Evolutionary conservation across 768 basidiomycete species (phyloP).

Genomic region (Chlorophyllum brunneum): DNA sequence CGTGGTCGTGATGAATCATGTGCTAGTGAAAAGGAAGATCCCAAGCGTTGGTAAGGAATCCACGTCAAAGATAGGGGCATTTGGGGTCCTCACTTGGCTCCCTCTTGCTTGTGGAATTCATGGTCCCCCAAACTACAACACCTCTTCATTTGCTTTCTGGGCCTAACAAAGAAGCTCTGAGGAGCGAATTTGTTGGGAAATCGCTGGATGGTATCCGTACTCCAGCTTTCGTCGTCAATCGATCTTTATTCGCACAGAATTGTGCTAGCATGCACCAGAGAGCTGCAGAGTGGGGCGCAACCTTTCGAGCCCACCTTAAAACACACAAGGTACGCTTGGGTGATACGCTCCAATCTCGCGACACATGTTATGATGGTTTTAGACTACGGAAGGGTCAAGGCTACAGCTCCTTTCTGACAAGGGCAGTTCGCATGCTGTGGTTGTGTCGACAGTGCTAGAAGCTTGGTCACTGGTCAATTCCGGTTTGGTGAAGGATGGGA

Average conservation of each 20-base stretch:
- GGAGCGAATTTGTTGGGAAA: conserved; percentile 55
- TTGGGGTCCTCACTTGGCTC: background rate
- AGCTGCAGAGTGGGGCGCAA: conserved; percentile 61
- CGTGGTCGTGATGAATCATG: too few relatives aligned
- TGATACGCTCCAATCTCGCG: background rate
- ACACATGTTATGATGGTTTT: background rate
- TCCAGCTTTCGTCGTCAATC: conserved; percentile 77
- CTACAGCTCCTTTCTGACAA: conserved; percentile 60
- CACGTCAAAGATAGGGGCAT: too few relatives aligned
- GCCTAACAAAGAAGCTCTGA: conserved; percentile 47
- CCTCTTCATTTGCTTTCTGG: conserved; percentile 18
- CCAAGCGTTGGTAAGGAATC: too few relatives aligned
- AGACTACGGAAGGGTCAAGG: conserved; percentile 74
- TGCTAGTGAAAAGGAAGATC: too few relatives aligned
- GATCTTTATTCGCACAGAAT: conserved; percentile 66
- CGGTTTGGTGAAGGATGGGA: conserved; percentile 67
- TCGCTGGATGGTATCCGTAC: conserved; percentile 58
- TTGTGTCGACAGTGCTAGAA: conserved; percentile 83
- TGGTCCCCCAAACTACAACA: conserved; percentile 23
- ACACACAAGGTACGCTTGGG: conserved; percentile 61
- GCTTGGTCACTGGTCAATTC: conserved; percentile 68
- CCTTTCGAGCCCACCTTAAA: conserved; percentile 82
- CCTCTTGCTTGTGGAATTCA: conserved; percentile 1
- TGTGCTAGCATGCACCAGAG: conserved; percentile 70
- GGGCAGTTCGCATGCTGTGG: conserved; percentile 55